Evolutionary conservation across 2,329 filamentous ascomycete species (phyloP).

Genomic region (Penicillium sp.): DNA sequence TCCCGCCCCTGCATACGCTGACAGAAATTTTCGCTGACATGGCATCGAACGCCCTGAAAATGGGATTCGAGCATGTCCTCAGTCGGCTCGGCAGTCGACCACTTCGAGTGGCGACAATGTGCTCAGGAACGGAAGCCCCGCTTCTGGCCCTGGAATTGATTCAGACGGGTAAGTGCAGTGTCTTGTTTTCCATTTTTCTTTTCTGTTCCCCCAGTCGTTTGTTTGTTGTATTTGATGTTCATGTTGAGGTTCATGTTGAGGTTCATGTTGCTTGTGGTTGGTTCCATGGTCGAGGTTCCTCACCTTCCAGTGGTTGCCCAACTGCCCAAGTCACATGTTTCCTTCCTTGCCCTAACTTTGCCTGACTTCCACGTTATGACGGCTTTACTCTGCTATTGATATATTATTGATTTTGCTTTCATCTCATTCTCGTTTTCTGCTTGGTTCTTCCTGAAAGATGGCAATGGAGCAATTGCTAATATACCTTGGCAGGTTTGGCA

Average conservation of each 20-base stretch:
- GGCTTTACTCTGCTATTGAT: neutral
- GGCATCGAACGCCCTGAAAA: conserved; percentile 21
- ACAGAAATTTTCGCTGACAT: conserved; percentile 32
- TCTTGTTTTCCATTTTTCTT: neutral
- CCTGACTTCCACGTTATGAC: neutral
- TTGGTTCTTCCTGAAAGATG: conserved; percentile 32
- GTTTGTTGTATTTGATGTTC: neutral
- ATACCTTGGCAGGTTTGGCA: conserved; percentile 2
- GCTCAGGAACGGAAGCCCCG: conserved; percentile 74
- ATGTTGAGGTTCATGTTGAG: neutral
- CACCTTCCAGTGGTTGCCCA: no score
- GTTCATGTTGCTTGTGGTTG: neutral
- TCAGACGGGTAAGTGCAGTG: conserved; percentile 39
- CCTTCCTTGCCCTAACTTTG: neutral
- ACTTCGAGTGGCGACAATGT: conserved; percentile 67
- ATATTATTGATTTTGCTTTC: neutral
- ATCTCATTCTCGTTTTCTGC: neutral
- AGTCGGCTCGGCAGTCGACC: conserved; percentile 32
- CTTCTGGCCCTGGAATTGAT: conserved; percentile 64
- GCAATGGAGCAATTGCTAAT: conserved; percentile 15
- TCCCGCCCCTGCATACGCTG: conserved; percentile 28
- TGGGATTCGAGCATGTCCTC: conserved; percentile 47
- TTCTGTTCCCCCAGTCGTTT: neutral
- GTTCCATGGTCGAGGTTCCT: neutral
- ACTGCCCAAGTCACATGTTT: neutral